phyloP scores from a whole-genome alignment of 495 filamentous ascomycete species.

The Trichoderma parareesei region DNA sequence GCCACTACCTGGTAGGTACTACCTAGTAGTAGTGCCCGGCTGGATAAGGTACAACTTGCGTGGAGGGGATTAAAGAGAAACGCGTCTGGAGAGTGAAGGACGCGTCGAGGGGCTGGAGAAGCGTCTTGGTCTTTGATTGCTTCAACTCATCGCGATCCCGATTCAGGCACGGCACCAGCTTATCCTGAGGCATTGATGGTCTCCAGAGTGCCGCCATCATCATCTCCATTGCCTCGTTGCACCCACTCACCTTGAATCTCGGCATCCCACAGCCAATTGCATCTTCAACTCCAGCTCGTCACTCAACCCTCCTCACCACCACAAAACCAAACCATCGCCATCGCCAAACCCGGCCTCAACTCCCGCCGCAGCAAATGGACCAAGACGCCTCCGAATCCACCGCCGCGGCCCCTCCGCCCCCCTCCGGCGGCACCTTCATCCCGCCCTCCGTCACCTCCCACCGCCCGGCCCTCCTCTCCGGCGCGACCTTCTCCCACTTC shows the following conservation, averaged over 20 bases:
- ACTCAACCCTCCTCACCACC: background rate
- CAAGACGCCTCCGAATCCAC: conserved; percentile 40
- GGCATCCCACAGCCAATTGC: background rate
- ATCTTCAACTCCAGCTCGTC: background rate
- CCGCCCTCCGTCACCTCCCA: conserved; percentile 65
- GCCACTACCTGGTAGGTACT: background rate
- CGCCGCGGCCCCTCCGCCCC: conserved; percentile 48
- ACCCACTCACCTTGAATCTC: background rate
- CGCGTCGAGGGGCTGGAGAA: conserved; percentile 12
- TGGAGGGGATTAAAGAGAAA: background rate
- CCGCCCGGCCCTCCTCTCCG: conserved; percentile 50
- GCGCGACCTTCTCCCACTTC: conserved; percentile 77
- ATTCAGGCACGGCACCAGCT: background rate
- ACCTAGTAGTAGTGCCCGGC: no score
- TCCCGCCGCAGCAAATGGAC: conserved; percentile 23
- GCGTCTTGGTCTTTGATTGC: background rate
- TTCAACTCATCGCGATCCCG: background rate
- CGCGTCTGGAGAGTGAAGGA: conserved; percentile 7
- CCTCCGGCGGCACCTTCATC: conserved; percentile 55
- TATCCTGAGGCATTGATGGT: background rate
- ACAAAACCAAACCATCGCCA: background rate
- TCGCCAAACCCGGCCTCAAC: background rate
- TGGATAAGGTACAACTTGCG: no score
- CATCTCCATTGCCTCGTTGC: background rate
- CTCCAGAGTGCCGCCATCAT: background rate